phyloP scores from a whole-genome alignment of 805 yeast species.

The Helenozyma baotianmanensis region DNA sequence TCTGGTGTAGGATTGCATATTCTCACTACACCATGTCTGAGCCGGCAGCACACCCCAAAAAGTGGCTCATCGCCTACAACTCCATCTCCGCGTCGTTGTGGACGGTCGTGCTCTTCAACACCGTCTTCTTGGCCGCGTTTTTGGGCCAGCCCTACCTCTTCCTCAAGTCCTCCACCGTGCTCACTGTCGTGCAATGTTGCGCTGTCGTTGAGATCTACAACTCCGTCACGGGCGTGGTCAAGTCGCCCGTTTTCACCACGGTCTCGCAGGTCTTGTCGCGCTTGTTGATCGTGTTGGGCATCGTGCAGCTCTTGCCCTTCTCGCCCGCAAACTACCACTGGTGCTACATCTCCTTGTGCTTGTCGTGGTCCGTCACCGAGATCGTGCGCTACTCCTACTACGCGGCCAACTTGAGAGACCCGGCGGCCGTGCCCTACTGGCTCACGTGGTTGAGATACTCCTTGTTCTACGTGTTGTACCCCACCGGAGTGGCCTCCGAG shows the following conservation, averaged over 20 bases:
- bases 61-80: slow-evolving; percentile 40
- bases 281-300: slow-evolving; percentile 75
- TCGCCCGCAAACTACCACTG: slow-evolving; percentile 58
- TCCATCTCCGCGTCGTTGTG: slow-evolving; percentile 40
- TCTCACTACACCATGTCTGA: slow-evolving; percentile 1
- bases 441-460: slow-evolving; percentile 78
- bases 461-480: slow-evolving; percentile 77
- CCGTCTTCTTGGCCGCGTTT: slow-evolving; percentile 27
- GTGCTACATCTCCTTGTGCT: slow-evolving; percentile 61
- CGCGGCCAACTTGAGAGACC: slow-evolving; percentile 56
- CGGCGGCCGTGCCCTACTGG: slow-evolving; percentile 49
- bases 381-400: slow-evolving; percentile 85
- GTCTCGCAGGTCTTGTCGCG: slow-evolving; percentile 85
- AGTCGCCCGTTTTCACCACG: slow-evolving; percentile 81
- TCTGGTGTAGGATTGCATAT: too few relatives aligned
- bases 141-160: slow-evolving; percentile 67
- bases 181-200: slow-evolving; percentile 66
- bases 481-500: slow-evolving; percentile 89
- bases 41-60: slow-evolving; percentile 20
- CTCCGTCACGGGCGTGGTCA: slow-evolving; percentile 72
- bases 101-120: slow-evolving; percentile 38
- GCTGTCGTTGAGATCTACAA: slow-evolving; percentile 82
- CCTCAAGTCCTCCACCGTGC: slow-evolving; percentile 50
- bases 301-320: slow-evolving; percentile 69
- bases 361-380: slow-evolving; percentile 96